phyloP scores from a whole-genome alignment of 495 filamentous ascomycete species.

The Letharia columbiana region DNA sequence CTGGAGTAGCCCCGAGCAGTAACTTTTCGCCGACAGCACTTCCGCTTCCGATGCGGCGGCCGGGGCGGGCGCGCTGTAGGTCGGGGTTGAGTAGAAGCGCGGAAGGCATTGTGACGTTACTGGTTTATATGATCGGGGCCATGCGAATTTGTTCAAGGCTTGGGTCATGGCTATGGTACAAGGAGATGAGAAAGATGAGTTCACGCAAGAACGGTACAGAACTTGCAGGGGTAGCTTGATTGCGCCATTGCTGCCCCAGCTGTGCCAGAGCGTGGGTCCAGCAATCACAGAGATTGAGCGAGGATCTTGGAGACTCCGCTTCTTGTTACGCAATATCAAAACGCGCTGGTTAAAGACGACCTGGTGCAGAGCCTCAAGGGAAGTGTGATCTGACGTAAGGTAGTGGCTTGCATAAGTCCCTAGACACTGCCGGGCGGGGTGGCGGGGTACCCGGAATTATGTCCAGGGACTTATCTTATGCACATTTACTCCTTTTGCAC shows the following conservation, averaged over 20 bases:
- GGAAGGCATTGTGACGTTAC: background rate
- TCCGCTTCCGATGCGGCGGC: conserved; percentile 32
- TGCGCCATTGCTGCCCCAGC: background rate
- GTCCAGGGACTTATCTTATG: too few relatives aligned
- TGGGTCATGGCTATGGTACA: background rate
- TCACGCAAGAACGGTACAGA: background rate
- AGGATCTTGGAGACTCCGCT: too few relatives aligned
- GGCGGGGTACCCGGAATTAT: too few relatives aligned
- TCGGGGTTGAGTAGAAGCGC: conserved; percentile 24
- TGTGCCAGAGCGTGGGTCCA: background rate
- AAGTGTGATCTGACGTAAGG: too few relatives aligned
- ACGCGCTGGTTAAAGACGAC: too few relatives aligned
- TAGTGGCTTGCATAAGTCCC: too few relatives aligned
- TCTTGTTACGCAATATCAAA: too few relatives aligned
- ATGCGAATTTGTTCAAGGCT: background rate
- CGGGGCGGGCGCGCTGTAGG: conserved; percentile 28
- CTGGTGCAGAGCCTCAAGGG: too few relatives aligned
- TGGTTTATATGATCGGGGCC: background rate
- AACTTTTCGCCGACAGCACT: conserved; percentile 44
- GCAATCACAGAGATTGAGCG: too few relatives aligned
- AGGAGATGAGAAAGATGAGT: background rate
- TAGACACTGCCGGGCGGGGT: too few relatives aligned
- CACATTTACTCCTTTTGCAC: too few relatives aligned
- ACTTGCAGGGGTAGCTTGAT: background rate
- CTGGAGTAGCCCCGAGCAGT: conserved; percentile 51